A percentile compares a stretch with the other conserved stretches of the same genome.
Evolutionary conservation across 176 grass and related monocot species (phyloP).

Genomic region (Aegilops umbellulata): DNA sequence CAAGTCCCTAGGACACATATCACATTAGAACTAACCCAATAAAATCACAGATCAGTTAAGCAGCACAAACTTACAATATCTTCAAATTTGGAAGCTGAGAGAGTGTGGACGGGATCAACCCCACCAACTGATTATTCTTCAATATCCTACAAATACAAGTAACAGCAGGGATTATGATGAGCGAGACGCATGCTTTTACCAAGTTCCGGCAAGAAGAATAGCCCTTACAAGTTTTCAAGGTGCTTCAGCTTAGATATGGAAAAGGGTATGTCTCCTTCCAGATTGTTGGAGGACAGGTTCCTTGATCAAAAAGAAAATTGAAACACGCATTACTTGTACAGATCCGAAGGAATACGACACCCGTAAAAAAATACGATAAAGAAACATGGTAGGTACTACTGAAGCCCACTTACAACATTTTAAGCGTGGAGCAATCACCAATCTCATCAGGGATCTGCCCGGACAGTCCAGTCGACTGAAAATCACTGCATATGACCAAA

Average conservation of each 20-base stretch:
- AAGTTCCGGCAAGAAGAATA: not conserved
- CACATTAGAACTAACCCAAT: constrained; percentile 6
- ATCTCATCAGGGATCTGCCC: constrained; percentile 98
- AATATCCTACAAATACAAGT: constrained; percentile 55
- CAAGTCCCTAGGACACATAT: constrained; percentile 57
- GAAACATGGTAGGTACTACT: not conserved
- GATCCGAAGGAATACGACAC: not conserved
- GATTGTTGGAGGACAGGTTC: constrained; percentile 86
- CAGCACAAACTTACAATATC: constrained; percentile 61
- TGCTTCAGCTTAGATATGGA: constrained; percentile 89
- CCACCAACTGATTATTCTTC: constrained; percentile 90
- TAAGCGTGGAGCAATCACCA: constrained; percentile 74
- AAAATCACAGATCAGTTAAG: not conserved
- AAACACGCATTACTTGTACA: not conserved
- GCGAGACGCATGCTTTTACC: not conserved
- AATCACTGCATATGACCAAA: constrained; percentile 45
- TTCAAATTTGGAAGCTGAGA: constrained; percentile 96
- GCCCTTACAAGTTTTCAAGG: constrained; percentile 67
- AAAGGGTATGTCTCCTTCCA: constrained; percentile 92
- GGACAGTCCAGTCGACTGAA: constrained; percentile 68
- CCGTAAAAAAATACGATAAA: not conserved
- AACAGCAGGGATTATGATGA: not conserved
- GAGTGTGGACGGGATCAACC: constrained; percentile 78
- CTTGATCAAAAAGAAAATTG: constrained; percentile 26
- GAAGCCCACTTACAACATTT: constrained; percentile 54